Evolutionary conservation across 495 filamentous ascomycete genomes (phyloP).

Genomic region (Lichenothelia convexa): DNA sequence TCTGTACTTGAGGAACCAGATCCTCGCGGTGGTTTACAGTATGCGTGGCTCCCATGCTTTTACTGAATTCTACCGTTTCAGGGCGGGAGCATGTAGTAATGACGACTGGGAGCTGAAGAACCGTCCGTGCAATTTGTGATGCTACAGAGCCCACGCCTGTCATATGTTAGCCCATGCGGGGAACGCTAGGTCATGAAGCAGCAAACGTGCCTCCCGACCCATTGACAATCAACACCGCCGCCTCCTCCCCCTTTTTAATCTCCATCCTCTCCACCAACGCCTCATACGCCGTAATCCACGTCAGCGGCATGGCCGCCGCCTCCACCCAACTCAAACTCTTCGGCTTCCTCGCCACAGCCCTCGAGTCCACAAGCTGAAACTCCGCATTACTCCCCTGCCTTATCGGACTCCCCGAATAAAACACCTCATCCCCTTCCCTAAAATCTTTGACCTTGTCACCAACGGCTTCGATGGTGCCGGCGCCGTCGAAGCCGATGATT

Average conservation of each 20-base stretch:
- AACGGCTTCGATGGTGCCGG: conserved; percentile 9
- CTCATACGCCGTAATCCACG: conserved; percentile 21
- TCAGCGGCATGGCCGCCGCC: conserved; percentile 20
- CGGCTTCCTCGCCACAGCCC: conserved; percentile 15
- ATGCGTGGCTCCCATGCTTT: conserved; percentile 20
- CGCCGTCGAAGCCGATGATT: conserved; percentile 15
- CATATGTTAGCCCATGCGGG: no score
- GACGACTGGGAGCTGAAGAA: conserved; percentile 16
- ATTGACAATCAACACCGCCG: conserved; percentile 18
- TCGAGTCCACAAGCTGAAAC: conserved; percentile 13
- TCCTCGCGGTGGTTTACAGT: conserved; percentile 21
- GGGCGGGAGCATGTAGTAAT: conserved; percentile 18
- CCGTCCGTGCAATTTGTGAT: conserved; percentile 9
- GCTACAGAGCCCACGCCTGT: conserved; percentile 11
- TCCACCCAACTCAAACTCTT: conserved; percentile 13
- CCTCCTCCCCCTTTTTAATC: conserved; percentile 16
- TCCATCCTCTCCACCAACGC: conserved; percentile 21
- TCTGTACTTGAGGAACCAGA: conserved; percentile 13
- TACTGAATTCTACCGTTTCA: conserved; percentile 14
- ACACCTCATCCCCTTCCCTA: conserved; percentile 19
- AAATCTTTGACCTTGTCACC: conserved; percentile 10
- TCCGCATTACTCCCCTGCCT: conserved; percentile 17
- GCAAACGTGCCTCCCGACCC: conserved; percentile 6
- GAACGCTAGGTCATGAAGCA: background rate
- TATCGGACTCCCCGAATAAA: conserved; percentile 17